Conservation (phyloP, 805 yeast species). For the Barnettozyma wickerhamii region DNA sequence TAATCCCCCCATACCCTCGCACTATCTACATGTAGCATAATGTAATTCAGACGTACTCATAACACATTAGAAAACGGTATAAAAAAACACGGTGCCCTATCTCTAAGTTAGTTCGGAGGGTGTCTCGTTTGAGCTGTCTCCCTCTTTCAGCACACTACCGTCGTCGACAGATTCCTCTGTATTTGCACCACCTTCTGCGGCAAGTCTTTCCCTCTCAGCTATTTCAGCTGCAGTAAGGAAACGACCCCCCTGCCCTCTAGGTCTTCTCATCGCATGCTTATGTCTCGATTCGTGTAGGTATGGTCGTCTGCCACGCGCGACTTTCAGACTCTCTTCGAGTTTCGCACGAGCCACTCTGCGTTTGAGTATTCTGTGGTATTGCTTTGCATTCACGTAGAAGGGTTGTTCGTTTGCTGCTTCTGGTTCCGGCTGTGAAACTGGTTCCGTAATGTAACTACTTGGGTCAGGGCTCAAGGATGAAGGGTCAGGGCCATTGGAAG, state of each 20-base stretch:
- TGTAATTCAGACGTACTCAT: neutral
- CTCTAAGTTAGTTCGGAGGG: too few species aligned
- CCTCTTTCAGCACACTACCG: neutral
- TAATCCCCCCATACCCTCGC: neutral
- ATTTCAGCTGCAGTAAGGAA: conserved; percentile 90
- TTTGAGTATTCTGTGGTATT: conserved; percentile 90
- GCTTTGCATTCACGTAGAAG: conserved; percentile 96
- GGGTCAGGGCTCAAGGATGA: too few species aligned
- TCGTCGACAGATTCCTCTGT: neutral
- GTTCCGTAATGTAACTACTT: conserved; percentile 4
- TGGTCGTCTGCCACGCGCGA: conserved; percentile 87
- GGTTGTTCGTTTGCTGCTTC: conserved; percentile 68
- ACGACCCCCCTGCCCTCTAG: conserved; percentile 98
- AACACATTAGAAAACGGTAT: neutral
- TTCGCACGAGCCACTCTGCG: conserved; percentile 92
- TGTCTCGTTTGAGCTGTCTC: too few species aligned
- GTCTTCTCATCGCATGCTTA: conserved; percentile 98
- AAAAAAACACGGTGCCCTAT: neutral
- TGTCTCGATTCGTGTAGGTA: conserved; percentile 96
- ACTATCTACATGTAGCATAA: too few species aligned
- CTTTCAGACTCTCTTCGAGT: conserved; percentile 82
- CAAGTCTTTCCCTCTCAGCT: conserved; percentile 46
- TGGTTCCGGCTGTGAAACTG: conserved; percentile 5
- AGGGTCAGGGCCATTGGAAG: too few species aligned
- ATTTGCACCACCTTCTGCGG: neutral